These are phyloP conservation scores for Pseudocercospora musae DNA, from an alignment of 2,329 filamentous ascomycete genomes.

Conservation along the genomic window DNA sequence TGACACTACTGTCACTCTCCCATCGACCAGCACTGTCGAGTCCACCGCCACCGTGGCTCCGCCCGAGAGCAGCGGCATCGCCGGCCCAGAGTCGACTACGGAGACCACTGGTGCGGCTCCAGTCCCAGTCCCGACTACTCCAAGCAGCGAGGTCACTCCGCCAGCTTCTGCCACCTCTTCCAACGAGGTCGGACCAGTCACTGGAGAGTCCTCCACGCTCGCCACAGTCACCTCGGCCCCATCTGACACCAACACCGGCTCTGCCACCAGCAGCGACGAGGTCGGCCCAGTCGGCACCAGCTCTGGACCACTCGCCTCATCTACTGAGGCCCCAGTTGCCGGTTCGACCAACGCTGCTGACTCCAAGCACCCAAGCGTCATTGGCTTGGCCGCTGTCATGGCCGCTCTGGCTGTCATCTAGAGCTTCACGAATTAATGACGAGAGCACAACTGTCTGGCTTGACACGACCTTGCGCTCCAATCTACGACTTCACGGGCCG, in stretches of 20 bases:
- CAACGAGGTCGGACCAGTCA: slow-evolving; percentile 15
- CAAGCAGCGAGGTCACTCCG: slow-evolving; percentile 11
- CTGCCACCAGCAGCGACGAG: slow-evolving; percentile 19
- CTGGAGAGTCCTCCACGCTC: slow-evolving; percentile 16
- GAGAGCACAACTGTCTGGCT: neutral
- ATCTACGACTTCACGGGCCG: slow-evolving; percentile 11
- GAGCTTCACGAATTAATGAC: slow-evolving; percentile 3
- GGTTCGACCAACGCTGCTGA: slow-evolving; percentile 17
- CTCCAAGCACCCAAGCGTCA: slow-evolving; percentile 19
- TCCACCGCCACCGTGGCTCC: slow-evolving; percentile 11
- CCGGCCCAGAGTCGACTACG: slow-evolving; percentile 9
- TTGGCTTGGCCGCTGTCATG: slow-evolving; percentile 22
- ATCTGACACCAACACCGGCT: slow-evolving; percentile 15
- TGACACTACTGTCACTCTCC: slow-evolving; percentile 5
- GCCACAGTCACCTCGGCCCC: slow-evolving; percentile 20
- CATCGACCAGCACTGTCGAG: slow-evolving; percentile 11
- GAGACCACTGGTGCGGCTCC: slow-evolving; percentile 10
- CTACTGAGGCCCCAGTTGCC: slow-evolving; percentile 20
- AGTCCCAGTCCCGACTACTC: slow-evolving; percentile 9
- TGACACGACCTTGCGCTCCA: neutral
- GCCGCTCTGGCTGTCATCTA: slow-evolving; percentile 25
- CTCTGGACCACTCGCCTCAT: slow-evolving; percentile 8
- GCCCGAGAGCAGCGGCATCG: slow-evolving; percentile 9
- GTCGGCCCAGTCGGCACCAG: slow-evolving; percentile 9
- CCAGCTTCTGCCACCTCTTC: slow-evolving; percentile 2